Evolutionary conservation across 495 filamentous ascomycete species (phyloP), one percentile per base, ranked within the genome.

Genomic region (Podospora pseudopauciseta): DNA sequence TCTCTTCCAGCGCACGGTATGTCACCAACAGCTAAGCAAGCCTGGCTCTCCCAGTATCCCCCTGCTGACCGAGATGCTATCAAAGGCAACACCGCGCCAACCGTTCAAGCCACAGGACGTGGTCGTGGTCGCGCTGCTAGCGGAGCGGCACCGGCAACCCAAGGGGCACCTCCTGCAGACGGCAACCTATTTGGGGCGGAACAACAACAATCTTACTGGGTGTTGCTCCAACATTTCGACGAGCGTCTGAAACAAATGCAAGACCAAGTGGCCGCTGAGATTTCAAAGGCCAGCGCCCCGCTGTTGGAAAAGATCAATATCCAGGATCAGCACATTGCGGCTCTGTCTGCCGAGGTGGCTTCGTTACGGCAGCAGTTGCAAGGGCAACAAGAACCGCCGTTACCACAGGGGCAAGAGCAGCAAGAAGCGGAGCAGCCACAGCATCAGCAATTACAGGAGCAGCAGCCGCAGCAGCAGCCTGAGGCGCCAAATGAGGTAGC

Each of bases 151-250:
- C 18, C 67, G 73, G 77, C 73, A 72, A 71, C 71, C 70, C 76
- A 68, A 28, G 74, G 64, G 55, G 61, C 59, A 73, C 67, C 57
- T 34, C 77, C 78, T 58, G 80, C 77, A 60, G 80, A 70, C 64
- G 82, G 79, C 67, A 83, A 80, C 63, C 72, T 83, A 18, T 83
- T 83, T 63, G 75, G 79, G 6, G 65, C 53, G 5, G 28, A 58
- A n/a, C 83, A 86, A n/a, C 83, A 86, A 32, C 77, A 78, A 59
- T 77, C 76, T 19, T 67, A 86, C 11, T 84, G 80, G 81, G 68
- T 79, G 4, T 86, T 85, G 70, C 79, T 85, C 59, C 82, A 84
- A 53, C 77, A 75, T n/a, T 49, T 86, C 15, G 84, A 86, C 54
- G 81, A 81, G 3, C 77, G 79, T 70, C 73, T 85, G 15, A 81